Evolutionary conservation across 2,329 filamentous ascomycete genomes (phyloP), one percentile per base, ranked within the genome.

Genomic region (Metarhizium guizhouense): DNA sequence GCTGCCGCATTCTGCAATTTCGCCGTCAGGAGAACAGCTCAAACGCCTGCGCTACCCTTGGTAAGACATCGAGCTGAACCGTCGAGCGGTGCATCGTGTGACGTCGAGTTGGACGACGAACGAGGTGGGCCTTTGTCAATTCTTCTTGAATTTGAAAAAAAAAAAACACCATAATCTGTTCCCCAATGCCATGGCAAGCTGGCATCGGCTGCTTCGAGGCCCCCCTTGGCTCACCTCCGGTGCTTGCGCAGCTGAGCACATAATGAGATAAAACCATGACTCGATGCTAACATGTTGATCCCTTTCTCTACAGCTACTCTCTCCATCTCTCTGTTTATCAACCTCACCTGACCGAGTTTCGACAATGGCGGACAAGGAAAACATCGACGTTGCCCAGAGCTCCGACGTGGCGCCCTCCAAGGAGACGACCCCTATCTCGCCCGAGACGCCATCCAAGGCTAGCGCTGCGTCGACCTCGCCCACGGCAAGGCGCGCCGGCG

Each of bases 311-410:
- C 20, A 56, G 54, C 25, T 25, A 25, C 4, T 16, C 45, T 48
- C 14, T 53, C 54, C 50, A 18, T 52, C n/a, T 11, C 51, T 34
- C 36, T 54, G 47, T 43, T 36, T 42, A 51, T 54, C 50, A 45
- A 20, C 11, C 16, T 50, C 14, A 48, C 36, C 30, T 45, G 49
- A 43, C 54, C 47, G 29, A 54, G 32, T 14, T 42, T 53, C 16
- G 61, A 69, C 42, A 60, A 78, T 78, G 76, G 76, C 76, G 63
- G 76, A 79, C 62, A 67, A 70, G 59, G 76, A 77, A 61, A 72
- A 70, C 61, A 70, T 73, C 65, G 75, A 77, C 58, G 70, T 72
- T 56, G 68, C 72, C 55, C 72, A 75, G 62, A 70, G 68, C 58
- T 74, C 76, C 42, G 74, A 75, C 60, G 72, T 68, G 50, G 58